Evolutionary conservation across 2,329 filamentous ascomycete species (phyloP).

Genomic region (Rhexocercosporidium sp.): DNA sequence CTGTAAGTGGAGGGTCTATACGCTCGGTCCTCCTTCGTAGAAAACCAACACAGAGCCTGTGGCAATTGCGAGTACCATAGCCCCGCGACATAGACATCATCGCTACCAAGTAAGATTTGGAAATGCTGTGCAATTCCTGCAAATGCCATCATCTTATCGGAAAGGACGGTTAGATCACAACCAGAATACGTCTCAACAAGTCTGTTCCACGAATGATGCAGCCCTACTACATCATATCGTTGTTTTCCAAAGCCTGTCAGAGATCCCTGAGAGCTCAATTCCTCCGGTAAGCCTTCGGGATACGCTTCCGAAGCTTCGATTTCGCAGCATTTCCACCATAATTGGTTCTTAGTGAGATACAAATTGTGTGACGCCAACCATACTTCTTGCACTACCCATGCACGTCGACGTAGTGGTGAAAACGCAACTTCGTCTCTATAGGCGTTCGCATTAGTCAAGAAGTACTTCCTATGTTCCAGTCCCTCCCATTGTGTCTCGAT

Average conservation of each 20-base stretch:
- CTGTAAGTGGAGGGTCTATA: not conserved
- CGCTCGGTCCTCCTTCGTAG: not conserved
- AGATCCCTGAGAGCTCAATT: not conserved
- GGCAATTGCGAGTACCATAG: not conserved
- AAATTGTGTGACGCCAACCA: constrained; percentile 13
- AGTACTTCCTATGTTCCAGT: not conserved
- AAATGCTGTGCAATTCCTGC: constrained; percentile 12
- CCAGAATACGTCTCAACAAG: constrained; percentile 1
- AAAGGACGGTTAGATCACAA: not conserved
- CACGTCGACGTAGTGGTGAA: constrained; percentile 16
- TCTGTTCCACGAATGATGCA: not conserved
- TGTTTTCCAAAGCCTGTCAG: not conserved
- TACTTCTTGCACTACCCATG: constrained; percentile 24
- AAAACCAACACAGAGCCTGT: not conserved
- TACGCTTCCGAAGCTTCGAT: constrained; percentile 12
- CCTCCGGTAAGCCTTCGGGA: constrained; percentile 1
- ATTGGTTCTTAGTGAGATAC: constrained; percentile 17
- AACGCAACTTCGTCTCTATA: not conserved
- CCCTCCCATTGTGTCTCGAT: constrained; percentile 2
- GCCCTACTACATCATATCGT: not conserved
- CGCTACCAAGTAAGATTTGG: not conserved
- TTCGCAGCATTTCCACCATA: constrained; percentile 52
- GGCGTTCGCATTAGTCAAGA: not conserved
- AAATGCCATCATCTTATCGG: constrained; percentile 15
- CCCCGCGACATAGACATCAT: not conserved